phyloP scores from a whole-genome alignment of 768 basidiomycete genomes.

The Termitomyces sp. region DNA sequence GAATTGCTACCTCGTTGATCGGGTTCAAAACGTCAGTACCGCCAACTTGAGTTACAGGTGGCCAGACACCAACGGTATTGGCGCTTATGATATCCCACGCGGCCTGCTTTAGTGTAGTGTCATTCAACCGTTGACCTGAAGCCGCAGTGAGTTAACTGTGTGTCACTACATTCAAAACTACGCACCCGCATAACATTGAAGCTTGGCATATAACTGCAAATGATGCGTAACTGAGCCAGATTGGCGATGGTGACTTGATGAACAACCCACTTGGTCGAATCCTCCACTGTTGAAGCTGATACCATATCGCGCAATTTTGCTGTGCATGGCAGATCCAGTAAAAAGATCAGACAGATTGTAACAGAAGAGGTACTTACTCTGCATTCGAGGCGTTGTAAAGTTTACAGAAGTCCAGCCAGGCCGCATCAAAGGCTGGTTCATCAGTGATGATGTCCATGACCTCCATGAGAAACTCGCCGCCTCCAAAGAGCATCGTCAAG shows the following conservation, averaged over 20 bases:
- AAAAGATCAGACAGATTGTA: neutral
- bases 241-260: neutral
- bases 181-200: conserved; percentile 31
- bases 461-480: conserved; percentile 34
- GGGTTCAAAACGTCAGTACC: conserved; percentile 42
- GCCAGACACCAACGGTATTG: conserved; percentile 28
- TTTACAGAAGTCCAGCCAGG: conserved; percentile 33
- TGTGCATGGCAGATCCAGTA: neutral
- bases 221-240: neutral
- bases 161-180: neutral
- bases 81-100: conserved; percentile 27
- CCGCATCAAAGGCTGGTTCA: conserved; percentile 31
- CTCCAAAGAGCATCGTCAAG: conserved; percentile 29
- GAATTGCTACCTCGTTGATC: conserved; percentile 27
- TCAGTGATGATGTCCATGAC: conserved; percentile 32
- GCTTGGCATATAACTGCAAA: conserved; percentile 28
- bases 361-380: conserved; percentile 20
- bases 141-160: neutral
- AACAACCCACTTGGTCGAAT: conserved; percentile 20
- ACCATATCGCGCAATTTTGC: conserved; percentile 30
- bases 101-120: conserved; percentile 24
- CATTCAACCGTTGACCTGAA: conserved; percentile 24
- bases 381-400: conserved; percentile 28
- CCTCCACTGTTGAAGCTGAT: conserved; percentile 27
- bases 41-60: conserved; percentile 33